Base-by-base conservation (phyloP, 495 filamentous ascomycete genomes). In the Penicillium crystallinum region DNA sequence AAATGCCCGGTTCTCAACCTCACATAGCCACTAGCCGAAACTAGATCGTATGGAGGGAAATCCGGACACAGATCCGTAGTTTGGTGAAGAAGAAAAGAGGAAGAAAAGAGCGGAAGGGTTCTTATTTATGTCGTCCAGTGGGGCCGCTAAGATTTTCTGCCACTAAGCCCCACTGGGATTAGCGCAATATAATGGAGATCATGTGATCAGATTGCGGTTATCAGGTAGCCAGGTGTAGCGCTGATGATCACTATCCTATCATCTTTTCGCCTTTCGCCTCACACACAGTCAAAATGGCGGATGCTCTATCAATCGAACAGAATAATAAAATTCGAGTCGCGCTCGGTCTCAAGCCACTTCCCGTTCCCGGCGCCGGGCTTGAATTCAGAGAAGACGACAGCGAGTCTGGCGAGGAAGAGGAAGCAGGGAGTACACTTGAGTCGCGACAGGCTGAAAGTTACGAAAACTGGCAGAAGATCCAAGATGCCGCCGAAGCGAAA, bases 291-390 rank as follows among this genome's bases (percentile, higher is more conserved):
- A 82, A 51, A 31, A 95, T 92, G 88, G 72, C 81, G 31, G 88
- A 92, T 76, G 78, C 83, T 58, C 81, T 91, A 25, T 86, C 88
- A 47, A 91, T 98, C 65, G 90, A 95, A 66, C 89, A 96, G 77
- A 88, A 90, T 40, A 98, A 98, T 77, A 88, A 91, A 63, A 84
- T 96, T 57, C 91, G 93, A 37, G 79, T 84, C 54, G 89, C 89
- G 33, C 79, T 97, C 57, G 93, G 93, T 53, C 84, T 96, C 74
- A 90, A 91, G 61, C 92, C 91, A 29, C 77, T 98, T 56, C 90
- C 90, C 41, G 88, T 95, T 8, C 87, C 88, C 18, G 86, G 88
- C 43, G 66, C 66, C 39, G 64, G 68, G 6, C 29, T 53, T 41
- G 61, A 65, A 11, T 87, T 87, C 74, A 85, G 82, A 61, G 74